phyloP scores from a whole-genome alignment of 2,329 filamentous ascomycete species.

The Didymella segeticola region DNA sequence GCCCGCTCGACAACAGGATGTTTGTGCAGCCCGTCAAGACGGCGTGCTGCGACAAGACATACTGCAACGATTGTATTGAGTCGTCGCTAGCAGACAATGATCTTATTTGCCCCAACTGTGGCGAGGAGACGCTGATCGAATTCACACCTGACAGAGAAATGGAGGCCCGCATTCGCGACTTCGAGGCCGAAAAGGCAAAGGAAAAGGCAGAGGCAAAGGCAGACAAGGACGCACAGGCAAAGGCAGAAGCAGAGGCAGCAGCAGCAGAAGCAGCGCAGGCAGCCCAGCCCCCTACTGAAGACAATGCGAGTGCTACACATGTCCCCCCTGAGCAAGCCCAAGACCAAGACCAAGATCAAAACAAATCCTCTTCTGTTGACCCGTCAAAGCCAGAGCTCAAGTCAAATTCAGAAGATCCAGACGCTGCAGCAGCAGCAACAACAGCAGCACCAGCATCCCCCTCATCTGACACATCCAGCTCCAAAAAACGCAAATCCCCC shows the following conservation, averaged over 20 bases:
- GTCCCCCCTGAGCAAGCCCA: too few species aligned
- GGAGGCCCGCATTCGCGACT: constrained; percentile 78
- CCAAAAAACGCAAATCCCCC: constrained; percentile 81
- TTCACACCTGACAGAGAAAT: constrained; percentile 76
- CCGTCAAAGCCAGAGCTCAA: constrained; percentile 13
- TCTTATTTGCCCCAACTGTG: constrained; percentile 92
- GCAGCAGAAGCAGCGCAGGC: constrained; percentile 29
- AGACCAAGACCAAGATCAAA: too few species aligned
- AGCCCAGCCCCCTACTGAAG: constrained; percentile 26
- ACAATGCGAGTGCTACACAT: constrained; percentile 11
- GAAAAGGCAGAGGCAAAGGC: constrained; percentile 52
- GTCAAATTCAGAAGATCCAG: constrained; percentile 31
- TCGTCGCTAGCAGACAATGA: constrained; percentile 98
- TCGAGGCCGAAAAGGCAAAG: constrained; percentile 61
- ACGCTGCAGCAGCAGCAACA: too few species aligned
- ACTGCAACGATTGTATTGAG: constrained; percentile 99
- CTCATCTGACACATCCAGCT: too few species aligned
- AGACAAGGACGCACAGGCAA: constrained; percentile 48
- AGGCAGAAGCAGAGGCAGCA: constrained; percentile 49
- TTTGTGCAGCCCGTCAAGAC: constrained; percentile 99
- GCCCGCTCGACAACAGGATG: constrained; percentile 95
- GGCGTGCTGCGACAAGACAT: constrained; percentile 96
- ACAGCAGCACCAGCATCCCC: too few species aligned
- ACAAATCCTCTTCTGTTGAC: constrained; percentile 20
- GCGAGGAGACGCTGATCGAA: constrained; percentile 76